Evolutionary conservation across 495 filamentous ascomycete species (phyloP), one percentile per base, ranked within the genome.

Genomic region (Hypoxylon trugodes): DNA sequence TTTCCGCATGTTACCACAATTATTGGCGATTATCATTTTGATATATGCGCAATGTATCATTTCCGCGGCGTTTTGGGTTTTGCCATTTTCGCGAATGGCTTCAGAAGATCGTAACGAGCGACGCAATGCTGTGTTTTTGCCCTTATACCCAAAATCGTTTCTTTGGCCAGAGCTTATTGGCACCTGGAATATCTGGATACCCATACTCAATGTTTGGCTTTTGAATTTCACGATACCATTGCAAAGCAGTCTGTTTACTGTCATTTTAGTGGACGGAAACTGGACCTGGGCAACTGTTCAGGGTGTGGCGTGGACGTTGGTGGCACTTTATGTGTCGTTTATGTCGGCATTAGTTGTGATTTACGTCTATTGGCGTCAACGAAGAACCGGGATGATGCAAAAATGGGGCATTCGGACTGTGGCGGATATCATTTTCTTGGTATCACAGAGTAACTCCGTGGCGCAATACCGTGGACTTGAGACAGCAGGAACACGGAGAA

Each of bases 201-300:
- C 77, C 10, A 71, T 71, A 28, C 47, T 81, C 38, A 69, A 74
- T 30, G 74, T 76, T 21, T 82, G 80, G 80, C 68, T 81, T 68
- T 65, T 70, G 19, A 77, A 75, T 50, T 76, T 82, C 12, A 79
- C 78, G 33, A 73, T 82, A 16, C 78, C 80, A 7, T 60, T 81
- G 21, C 73, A 77, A 26, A 82, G 79, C 71, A 70, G 77, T 32
- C 69, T 80, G 21, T 81, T 81, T 28, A 81, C 78, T 7, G 77
- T 79, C 21, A 73, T 79, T 21, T 60, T 74, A 1, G 73, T 76
- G 6, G 67, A 76, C 50, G 73, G 64, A 7, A 63, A 48, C n/a
- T 97, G 91, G 91, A 81, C 77, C 26, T 97, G 93, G 93, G 81
- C 90, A 5, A 82, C 89, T 0, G 90, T 91, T 1, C 85, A 90